These are phyloP conservation scores for Excoecaria agallocha DNA, from an alignment of 345 rosid species.

Conservation along the genomic window DNA sequence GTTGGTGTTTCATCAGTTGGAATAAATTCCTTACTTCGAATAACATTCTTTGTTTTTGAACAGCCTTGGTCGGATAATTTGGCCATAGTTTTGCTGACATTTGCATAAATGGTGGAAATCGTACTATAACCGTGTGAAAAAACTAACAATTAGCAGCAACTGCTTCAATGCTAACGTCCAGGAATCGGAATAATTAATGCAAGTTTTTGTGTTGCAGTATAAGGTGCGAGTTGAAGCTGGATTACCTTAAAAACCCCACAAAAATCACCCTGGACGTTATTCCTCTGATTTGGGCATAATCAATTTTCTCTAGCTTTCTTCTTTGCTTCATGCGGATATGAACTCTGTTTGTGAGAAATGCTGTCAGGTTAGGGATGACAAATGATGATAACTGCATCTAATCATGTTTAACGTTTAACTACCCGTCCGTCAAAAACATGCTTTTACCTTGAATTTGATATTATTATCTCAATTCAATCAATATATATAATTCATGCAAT, in stretches of 20 bases:
- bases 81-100: background rate
- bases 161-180: background rate
- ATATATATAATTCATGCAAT: no score
- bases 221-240: background rate
- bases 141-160: background rate
- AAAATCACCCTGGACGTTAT: background rate
- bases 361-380: no score
- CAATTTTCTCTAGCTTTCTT: background rate
- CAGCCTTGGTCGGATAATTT: background rate
- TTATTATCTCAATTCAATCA: no score
- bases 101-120: background rate
- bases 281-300: background rate
- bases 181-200: background rate
- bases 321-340: background rate
- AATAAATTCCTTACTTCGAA: slow-evolving; percentile 15
- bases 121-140: background rate
- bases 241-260: background rate
- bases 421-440: no score
- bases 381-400: no score
- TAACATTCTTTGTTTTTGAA: background rate
- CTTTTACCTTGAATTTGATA: no score
- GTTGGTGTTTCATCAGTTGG: slow-evolving; percentile 1
- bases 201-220: background rate
- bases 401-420: no score
- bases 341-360: no score